These are phyloP conservation scores for Erodium moschatum DNA, from an alignment of 441 rosid species.

Conservation along the genomic window DNA sequence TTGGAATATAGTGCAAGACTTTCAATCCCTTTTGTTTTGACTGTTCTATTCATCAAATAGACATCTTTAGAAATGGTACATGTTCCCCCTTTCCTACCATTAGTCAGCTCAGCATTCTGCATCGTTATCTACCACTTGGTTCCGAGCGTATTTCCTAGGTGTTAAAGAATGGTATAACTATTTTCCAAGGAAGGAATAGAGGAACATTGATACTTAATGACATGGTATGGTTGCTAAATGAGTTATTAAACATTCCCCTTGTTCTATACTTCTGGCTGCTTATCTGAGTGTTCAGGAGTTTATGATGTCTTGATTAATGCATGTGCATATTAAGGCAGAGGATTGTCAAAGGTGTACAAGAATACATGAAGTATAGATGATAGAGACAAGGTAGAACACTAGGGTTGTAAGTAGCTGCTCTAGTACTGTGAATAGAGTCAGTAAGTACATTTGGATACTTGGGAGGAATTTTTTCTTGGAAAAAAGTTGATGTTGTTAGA, in stretches of 20 bases:
- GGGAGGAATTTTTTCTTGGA: background rate
- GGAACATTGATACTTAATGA: background rate
- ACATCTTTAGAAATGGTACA: background rate
- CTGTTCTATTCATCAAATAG: background rate
- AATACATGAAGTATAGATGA: background rate
- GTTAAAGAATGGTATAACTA: too few species aligned
- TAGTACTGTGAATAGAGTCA: background rate
- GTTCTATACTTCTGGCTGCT: background rate
- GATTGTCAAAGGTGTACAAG: background rate
- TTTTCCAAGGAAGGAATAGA: too few species aligned
- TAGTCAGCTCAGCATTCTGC: background rate
- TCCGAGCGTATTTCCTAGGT: too few species aligned
- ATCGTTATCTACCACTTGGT: background rate
- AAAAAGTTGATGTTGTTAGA: background rate
- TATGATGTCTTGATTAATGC: background rate
- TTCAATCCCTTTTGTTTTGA: background rate
- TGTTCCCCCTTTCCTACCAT: background rate
- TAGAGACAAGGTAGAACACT: background rate
- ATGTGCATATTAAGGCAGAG: background rate
- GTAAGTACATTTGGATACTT: background rate
- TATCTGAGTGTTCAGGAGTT: background rate
- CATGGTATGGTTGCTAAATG: background rate
- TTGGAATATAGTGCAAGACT: background rate
- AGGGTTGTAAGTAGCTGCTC: constrained; percentile 1
- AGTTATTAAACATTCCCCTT: background rate